These are phyloP conservation scores for Brassica nigra DNA, from an alignment of 345 rosid genomes.

Conservation along the genomic window DNA sequence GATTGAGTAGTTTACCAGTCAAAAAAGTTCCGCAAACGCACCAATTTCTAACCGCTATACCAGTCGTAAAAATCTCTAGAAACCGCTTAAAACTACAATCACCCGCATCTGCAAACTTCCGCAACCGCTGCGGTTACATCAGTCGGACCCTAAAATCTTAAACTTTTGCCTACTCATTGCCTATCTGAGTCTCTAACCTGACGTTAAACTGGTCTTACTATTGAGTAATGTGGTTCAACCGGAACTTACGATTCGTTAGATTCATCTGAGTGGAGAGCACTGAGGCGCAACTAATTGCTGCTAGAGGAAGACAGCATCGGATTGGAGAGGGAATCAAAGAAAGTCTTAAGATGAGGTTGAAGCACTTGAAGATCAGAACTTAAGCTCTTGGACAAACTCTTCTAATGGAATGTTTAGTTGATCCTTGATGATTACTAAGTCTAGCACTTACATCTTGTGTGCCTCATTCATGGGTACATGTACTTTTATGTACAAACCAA, in stretches of 20 bases:
- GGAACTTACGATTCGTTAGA: slow-evolving; percentile 46
- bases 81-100: no score
- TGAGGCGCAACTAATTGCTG: slow-evolving; percentile 73
- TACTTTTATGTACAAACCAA: slow-evolving; percentile 11
- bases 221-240: not conserved
- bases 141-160: no score
- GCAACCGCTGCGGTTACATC: no score
- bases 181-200: not conserved
- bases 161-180: not conserved
- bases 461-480: not conserved
- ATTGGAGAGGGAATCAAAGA: slow-evolving; percentile 39
- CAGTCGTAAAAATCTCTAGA: no score
- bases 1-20: no score
- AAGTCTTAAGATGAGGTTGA: slow-evolving; percentile 32
- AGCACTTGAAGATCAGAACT: slow-evolving; percentile 73
- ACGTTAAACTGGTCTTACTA: not conserved
- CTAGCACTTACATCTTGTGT: not conserved
- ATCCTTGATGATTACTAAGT: slow-evolving; percentile 47
- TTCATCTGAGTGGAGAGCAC: slow-evolving; percentile 62
- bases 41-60: no score
- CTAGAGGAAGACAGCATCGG: slow-evolving; percentile 75
- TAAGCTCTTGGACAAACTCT: slow-evolving; percentile 19
- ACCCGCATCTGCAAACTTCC: no score
- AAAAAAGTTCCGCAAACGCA: no score
- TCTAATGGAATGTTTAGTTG: slow-evolving; percentile 85